Evolutionary conservation across 2,329 filamentous ascomycete species (phyloP).

Genomic region (Ceratocystis colombiana): DNA sequence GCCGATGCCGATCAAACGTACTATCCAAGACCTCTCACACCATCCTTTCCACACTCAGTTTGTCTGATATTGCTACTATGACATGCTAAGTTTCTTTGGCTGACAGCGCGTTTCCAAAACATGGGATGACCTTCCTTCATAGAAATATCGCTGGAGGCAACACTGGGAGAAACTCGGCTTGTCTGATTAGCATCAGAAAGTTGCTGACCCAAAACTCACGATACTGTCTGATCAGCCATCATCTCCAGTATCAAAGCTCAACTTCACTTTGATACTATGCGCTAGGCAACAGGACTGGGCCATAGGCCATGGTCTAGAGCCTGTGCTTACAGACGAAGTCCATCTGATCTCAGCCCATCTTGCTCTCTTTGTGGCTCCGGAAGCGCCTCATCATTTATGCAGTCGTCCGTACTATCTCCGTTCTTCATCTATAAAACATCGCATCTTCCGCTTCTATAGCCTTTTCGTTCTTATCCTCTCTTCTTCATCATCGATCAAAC

Average conservation of each 20-base stretch:
- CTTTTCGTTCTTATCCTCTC: background rate
- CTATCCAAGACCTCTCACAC: background rate
- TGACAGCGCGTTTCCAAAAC: background rate
- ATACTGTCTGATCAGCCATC: background rate
- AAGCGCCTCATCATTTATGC: background rate
- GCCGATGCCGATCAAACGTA: constrained; percentile 10
- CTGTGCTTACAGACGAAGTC: background rate
- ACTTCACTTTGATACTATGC: background rate
- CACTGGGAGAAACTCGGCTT: background rate
- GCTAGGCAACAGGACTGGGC: background rate
- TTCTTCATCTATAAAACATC: background rate
- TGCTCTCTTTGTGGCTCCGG: background rate
- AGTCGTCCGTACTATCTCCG: constrained; percentile 3
- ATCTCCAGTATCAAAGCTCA: background rate
- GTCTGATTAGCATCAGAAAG: constrained; percentile 6
- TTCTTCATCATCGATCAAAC: constrained; percentile 19
- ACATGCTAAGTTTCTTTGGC: background rate
- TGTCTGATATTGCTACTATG: background rate
- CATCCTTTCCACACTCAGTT: background rate
- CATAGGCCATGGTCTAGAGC: background rate
- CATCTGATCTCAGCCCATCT: background rate
- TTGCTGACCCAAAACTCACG: background rate
- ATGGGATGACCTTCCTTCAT: background rate
- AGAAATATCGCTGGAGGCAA: background rate
- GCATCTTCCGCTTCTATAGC: background rate